Base-by-base conservation (phyloP, 2,329 filamentous ascomycete genomes). In the Xylaria sp. region DNA sequence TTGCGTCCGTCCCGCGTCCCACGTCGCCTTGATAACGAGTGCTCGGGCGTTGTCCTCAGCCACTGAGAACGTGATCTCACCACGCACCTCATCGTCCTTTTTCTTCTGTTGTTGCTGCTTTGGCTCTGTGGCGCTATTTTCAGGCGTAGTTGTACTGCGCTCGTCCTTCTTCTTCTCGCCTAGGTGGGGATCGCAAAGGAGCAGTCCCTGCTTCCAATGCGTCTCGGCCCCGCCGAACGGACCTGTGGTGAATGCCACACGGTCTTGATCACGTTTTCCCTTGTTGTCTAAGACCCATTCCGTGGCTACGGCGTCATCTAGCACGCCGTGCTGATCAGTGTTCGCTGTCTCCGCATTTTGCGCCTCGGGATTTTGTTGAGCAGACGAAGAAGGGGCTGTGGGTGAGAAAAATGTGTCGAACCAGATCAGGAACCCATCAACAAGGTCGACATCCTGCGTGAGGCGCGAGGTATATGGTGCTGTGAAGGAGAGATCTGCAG, bases 371-470 rank as follows among this genome's bases (percentile, higher is more conserved):
- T 17, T 22, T 27, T 36, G 55, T 15, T 38, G 44, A 29, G 66
- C 13, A 22, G 49, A 33, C 5, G 58, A 59, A 56, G 66, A 63
- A 33, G 33, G 65, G 25, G 44, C 47, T 78, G 22, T 20, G 10
- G 89, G 88, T 71, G 91, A 87, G 80, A 97, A 97, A 83, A 96
- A 96, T 27, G 91, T 95, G 78, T 98, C 95, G 77, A 97, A 97
- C 93, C 94, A 97, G 72, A 97, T 86, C 15, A 93, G 85, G 78
- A 94, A 97, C 4, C 93, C 95, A 76, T 97, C 93, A n/a, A 97
- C 81, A 1, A 84, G 82, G 66, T 92, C 88, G 62, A 90, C 82
- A 67, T 91, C 86, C 50, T 85, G 81, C 1, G 83, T 85, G 5
- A 96, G 76, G 17, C 82, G 85, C 10, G 89, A 85, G 61, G 85